Conservation (phyloP, 306 rosid genomes). For the Carpinus viminea region DNA sequence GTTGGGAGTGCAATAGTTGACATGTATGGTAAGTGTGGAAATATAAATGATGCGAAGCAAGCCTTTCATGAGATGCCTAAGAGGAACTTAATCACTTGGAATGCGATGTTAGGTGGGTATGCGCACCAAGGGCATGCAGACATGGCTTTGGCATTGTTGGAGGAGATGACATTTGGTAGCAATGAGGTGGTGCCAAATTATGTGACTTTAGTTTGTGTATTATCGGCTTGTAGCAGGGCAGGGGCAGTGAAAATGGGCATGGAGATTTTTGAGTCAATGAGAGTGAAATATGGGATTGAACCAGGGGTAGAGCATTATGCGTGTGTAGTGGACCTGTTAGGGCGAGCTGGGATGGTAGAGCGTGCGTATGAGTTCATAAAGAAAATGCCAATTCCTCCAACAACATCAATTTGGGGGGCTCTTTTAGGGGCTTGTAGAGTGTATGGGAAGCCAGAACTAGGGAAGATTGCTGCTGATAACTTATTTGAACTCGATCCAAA, state of each 20-base stretch:
- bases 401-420: constrained; percentile 88
- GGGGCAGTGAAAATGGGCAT: constrained; percentile 74
- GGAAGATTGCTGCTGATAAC: constrained; percentile 75
- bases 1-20: constrained; percentile 87
- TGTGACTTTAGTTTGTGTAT: constrained; percentile 70
- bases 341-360: constrained; percentile 84
- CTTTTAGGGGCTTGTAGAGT: constrained; percentile 78
- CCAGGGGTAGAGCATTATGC: constrained; percentile 89
- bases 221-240: constrained; percentile 79
- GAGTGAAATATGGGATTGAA: constrained; percentile 48
- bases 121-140: constrained; percentile 71
- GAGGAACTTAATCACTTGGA: constrained; percentile 72
- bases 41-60: constrained; percentile 53
- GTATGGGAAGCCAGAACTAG: constrained; percentile 67
- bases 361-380: constrained; percentile 69
- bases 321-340: constrained; percentile 74
- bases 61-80: constrained; percentile 59
- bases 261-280: constrained; percentile 69
- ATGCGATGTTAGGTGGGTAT: constrained; percentile 71
- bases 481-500: constrained; percentile 79
- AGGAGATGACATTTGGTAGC: constrained; percentile 48
- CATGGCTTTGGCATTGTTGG: constrained; percentile 63
- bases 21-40: constrained; percentile 92
- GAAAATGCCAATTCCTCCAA: constrained; percentile 70
- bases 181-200: constrained; percentile 48